Percentiles rank a stretch among this genome's conserved stretches.
Evolutionary conservation across 2,329 filamentous ascomycete species (phyloP).

Genomic region (Venturia nashicola): DNA sequence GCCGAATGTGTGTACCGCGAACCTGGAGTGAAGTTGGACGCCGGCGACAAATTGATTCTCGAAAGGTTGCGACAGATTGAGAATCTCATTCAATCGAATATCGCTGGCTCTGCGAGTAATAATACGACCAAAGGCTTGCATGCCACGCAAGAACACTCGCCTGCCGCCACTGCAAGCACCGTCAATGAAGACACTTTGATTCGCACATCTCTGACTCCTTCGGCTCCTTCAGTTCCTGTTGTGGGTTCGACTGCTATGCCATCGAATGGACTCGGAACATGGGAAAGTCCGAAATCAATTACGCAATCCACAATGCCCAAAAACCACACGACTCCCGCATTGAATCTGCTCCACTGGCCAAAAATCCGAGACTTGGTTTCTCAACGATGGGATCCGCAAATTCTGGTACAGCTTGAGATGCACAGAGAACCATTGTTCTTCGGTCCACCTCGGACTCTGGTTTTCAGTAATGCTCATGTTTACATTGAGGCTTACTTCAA

Average conservation of each 20-base stretch:
- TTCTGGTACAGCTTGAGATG: constrained; percentile 73
- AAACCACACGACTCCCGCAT: constrained; percentile 66
- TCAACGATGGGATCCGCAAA: constrained; percentile 66
- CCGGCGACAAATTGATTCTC: constrained; percentile 74
- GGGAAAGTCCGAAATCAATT: constrained; percentile 41
- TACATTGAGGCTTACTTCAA: constrained; percentile 75
- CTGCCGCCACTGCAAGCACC: constrained; percentile 30
- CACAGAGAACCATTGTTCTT: constrained; percentile 59
- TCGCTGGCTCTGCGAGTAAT: not conserved
- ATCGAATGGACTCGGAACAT: constrained; percentile 54
- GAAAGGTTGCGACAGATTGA: constrained; percentile 70
- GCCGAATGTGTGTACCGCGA: constrained; percentile 78
- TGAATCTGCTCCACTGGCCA: constrained; percentile 70
- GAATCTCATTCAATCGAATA: constrained; percentile 57
- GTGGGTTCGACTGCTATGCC: constrained; percentile 24
- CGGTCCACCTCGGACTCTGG: constrained; percentile 47
- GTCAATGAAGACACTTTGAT: constrained; percentile 29
- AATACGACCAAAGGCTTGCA: not conserved
- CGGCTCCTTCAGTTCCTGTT: constrained; percentile 19
- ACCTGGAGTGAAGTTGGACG: constrained; percentile 76
- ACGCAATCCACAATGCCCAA: constrained; percentile 84
- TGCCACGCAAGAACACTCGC: constrained; percentile 19
- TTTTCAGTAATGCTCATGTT: constrained; percentile 59
- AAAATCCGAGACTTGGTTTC: constrained; percentile 68
- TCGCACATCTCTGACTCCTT: constrained; percentile 1